These are phyloP conservation scores for Cryptococcus sp. DNA, from an alignment of 1,284 basidiomycete genomes.

Conservation along the genomic window DNA sequence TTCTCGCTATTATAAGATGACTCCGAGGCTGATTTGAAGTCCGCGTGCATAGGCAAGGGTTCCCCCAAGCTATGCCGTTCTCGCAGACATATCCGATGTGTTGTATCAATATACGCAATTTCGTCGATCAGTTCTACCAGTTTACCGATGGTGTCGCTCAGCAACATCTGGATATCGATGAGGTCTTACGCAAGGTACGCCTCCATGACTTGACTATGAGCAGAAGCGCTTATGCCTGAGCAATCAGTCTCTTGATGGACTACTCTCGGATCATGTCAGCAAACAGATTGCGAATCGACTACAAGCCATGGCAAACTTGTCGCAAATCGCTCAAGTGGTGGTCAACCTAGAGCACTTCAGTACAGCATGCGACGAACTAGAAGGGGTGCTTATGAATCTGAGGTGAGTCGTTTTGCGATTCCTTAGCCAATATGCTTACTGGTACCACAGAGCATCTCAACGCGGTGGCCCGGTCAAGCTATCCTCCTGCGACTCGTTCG, in stretches of 20 bases:
- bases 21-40: too few species aligned
- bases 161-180: constrained; percentile 88
- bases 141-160: constrained; percentile 94
- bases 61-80: constrained; percentile 85
- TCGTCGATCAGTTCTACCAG: constrained; percentile 94
- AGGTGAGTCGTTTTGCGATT: constrained; percentile 51
- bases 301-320: constrained; percentile 72
- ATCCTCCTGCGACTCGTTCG: constrained; percentile 61
- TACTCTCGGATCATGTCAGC: constrained; percentile 80
- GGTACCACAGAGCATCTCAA: constrained; percentile 67
- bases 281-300: constrained; percentile 73
- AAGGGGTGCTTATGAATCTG: constrained; percentile 78
- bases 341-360: constrained; percentile 93
- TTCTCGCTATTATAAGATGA: too few species aligned
- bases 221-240: background rate
- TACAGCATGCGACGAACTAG: constrained; percentile 80
- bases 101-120: constrained; percentile 92
- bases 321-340: constrained; percentile 91
- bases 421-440: background rate
- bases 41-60: constrained; percentile 59
- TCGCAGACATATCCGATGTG: constrained; percentile 93
- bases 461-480: constrained; percentile 66
- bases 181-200: constrained; percentile 79
- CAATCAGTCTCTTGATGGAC: constrained; percentile 76
- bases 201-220: background rate